phyloP scores from a whole-genome alignment of 2,329 filamentous ascomycete genomes.

The Neurospora crassa region DNA sequence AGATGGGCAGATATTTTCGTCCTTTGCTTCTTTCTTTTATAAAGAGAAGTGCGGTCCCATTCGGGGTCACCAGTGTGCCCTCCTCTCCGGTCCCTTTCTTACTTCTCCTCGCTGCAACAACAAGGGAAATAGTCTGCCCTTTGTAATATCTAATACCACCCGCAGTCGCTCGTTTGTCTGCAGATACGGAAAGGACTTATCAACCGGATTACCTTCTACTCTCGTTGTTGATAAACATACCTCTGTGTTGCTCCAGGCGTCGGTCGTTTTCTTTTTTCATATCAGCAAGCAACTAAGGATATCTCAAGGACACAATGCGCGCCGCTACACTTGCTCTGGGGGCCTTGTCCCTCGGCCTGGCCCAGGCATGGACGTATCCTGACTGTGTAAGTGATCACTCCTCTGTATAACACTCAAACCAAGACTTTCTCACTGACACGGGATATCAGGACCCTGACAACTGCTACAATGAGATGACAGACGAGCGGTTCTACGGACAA shows the following conservation, averaged over 20 bases:
- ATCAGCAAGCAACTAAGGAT: neutral
- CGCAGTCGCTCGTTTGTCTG: neutral
- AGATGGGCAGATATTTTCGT: neutral
- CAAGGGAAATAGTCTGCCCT: neutral
- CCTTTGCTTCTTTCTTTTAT: neutral
- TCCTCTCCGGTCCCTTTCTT: neutral
- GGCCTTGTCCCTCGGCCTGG: conserved; percentile 15
- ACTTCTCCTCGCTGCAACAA: neutral
- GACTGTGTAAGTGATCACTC: conserved; percentile 13
- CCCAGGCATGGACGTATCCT: conserved; percentile 14
- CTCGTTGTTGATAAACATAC: neutral
- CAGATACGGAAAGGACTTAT: neutral
- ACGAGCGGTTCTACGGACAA: conserved; percentile 11
- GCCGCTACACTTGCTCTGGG: conserved; percentile 12
- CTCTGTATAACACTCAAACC: neutral
- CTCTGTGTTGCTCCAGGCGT: neutral
- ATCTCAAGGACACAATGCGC: conserved; percentile 12
- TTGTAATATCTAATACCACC: neutral
- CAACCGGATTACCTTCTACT: neutral
- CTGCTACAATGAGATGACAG: conserved; percentile 18
- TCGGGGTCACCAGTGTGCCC: neutral
- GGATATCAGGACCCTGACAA: conserved; percentile 14
- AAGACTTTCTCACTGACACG: neutral
- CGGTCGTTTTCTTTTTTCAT: neutral
- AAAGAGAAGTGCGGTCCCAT: neutral